Evolutionary conservation across 2,329 filamentous ascomycete species (phyloP), one percentile per base, ranked within the genome.

Genomic region (Aspergillus ruber): DNA sequence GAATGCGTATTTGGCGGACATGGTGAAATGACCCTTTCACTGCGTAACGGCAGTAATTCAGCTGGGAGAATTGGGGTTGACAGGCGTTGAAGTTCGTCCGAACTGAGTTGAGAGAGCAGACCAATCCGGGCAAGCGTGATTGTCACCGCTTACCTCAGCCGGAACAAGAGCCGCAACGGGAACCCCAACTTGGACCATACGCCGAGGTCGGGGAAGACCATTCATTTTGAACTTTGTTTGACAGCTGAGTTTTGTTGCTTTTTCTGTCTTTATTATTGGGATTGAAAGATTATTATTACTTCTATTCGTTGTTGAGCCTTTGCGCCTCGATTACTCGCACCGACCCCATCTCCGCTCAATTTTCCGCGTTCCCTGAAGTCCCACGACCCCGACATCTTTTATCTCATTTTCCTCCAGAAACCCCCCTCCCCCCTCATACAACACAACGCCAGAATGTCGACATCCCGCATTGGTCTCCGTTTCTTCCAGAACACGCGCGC

Each of bases 1-100:
- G 75, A 98, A 98, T 61, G 84, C 88, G 76, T 95, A 96, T 79
- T 93, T 95, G 74, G 80, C 78, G 60, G 90, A 88, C 93, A 97
- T 97, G 77, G 66, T 59, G 53, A 46, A 40, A 55, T 43, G 25
- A 12, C 33, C n/a, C 33, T 35, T 17, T n/a, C 15, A 35, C 33
- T 35, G n/a, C 33, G 45, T 15, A 38, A 40, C 21, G 41, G 21
- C 42, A n/a, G 46, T 29, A 5, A 29, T 12, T 29, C 25, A 29
- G 25, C 25, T 29, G 42, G 43, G 38, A 50, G 46, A 39, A 44
- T 43, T 29, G 25, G 10, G 25, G 25, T 29, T 29, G 25, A 29
- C 25, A 45, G 44, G 46, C 43, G 43, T 27, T 43, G 36, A 38
- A 32, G 42, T 33, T 15, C 38, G 41, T 36, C 20, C 17, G 40